Base-by-base conservation (phyloP, 2,329 filamentous ascomycete species). In the Chalara sp. region DNA sequence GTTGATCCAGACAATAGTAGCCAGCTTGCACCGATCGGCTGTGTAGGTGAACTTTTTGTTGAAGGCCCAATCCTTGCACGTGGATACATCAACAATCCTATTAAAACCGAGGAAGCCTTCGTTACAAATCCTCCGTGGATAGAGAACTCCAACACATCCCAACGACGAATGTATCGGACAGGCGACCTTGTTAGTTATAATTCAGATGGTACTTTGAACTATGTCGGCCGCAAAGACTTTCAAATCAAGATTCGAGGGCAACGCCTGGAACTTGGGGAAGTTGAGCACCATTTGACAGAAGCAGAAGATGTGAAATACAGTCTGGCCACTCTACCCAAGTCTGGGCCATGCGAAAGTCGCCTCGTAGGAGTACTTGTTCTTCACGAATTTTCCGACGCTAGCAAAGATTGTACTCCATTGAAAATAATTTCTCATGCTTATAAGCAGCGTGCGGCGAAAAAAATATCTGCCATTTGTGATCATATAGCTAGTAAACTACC, bases 181-280 rank as follows among this genome's bases (percentile, higher is more conserved):
- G 35, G 35, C n/a, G 66, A 67, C 46, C 51, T 65, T 10, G 65
- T 64, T 8, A 49, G 81, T 30, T 70, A 83, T 39, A 65, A 82
- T 32, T 68, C 79, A 43, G 76, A 84, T 58, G 74, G 72, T 10
- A 76, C 74, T 10, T 79, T 84, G 53, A 74, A 79, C 32, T 85
- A 84, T 62, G 65, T 83, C 35, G 81, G 82, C 6, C 75, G 82
- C 21, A 76, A 78, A 46, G 82, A 86, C 59, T 78, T 81, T 29
- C 82, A 85, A 64, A 75, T 84, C 49, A 86, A 86, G 60, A 67
- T 86, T 30, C 74, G 81, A 35, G 82, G 82, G 1, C 81, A 85
- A 59, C 69, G 82, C 43, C 70, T 86, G 5, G 82, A 86, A 57
- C 78, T 84, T 53, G 77, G 76, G 13, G 82, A 86, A 61, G 83